Percentiles rank a stretch among this genome's conserved stretches.
phyloP scores from a whole-genome alignment of 1,284 basidiomycete species.

The Marasmius tenuissimus region DNA sequence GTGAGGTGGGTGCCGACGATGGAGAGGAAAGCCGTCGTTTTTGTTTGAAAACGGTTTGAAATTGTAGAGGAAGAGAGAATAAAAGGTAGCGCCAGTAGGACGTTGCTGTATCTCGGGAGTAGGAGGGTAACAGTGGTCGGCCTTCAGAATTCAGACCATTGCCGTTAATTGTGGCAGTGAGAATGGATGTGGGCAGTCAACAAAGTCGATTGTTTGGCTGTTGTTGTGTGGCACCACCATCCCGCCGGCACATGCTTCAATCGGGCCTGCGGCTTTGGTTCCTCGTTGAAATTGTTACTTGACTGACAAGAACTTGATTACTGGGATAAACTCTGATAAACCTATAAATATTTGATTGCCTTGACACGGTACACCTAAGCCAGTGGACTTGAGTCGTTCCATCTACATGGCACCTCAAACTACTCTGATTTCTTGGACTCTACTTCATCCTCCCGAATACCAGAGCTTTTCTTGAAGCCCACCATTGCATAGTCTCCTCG shows the following conservation, averaged over 20 bases:
- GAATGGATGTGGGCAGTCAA: not conserved
- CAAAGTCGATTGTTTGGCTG: not conserved
- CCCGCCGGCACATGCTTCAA: too few relatives aligned
- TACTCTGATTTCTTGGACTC: constrained; percentile 9
- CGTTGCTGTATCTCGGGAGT: not conserved
- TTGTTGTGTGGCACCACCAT: not conserved
- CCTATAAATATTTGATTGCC: too few relatives aligned
- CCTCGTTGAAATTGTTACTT: too few relatives aligned
- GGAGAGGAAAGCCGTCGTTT: not conserved
- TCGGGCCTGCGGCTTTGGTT: too few relatives aligned
- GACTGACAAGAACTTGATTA: too few relatives aligned
- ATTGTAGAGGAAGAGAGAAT: too few relatives aligned
- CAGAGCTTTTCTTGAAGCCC: constrained; percentile 48
- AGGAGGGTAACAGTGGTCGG: not conserved
- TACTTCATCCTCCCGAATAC: constrained; percentile 42
- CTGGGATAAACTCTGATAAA: too few relatives aligned
- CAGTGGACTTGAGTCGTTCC: too few relatives aligned
- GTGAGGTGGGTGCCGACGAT: not conserved
- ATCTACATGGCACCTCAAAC: not conserved
- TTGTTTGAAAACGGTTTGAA: not conserved
- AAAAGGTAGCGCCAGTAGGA: not conserved
- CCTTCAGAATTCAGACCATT: not conserved
- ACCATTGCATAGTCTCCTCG: constrained; percentile 44
- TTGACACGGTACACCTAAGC: too few relatives aligned
- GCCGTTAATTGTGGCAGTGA: not conserved